Conservation (phyloP, 1,284 basidiomycete genomes). For the Rhodotorula sp. region DNA sequence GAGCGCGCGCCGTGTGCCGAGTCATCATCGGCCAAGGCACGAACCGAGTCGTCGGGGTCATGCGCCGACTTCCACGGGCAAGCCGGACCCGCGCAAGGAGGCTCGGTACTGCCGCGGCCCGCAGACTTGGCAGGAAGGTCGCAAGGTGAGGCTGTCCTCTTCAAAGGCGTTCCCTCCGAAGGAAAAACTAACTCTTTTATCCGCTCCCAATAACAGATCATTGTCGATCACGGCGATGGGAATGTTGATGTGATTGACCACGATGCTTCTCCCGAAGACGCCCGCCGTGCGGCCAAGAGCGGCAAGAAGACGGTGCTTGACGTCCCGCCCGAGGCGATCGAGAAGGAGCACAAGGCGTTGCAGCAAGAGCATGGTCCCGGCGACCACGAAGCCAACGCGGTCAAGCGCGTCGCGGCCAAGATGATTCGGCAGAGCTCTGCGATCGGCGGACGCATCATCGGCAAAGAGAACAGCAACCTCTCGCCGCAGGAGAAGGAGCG, state of each 20-base stretch:
- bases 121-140: constrained; percentile 37
- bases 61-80: neutral
- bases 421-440: constrained; percentile 20
- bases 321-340: constrained; percentile 20
- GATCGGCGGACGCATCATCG: constrained; percentile 11
- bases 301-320: constrained; percentile 10
- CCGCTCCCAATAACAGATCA: constrained; percentile 23
- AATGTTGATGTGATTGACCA: constrained; percentile 41
- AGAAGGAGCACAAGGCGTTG: constrained; percentile 15
- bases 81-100: constrained; percentile 25
- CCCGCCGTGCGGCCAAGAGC: constrained; percentile 9
- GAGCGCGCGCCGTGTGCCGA: neutral
- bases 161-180: neutral
- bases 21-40: too few species aligned
- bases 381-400: constrained; percentile 24
- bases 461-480: constrained; percentile 12
- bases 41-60: neutral
- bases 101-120: constrained; percentile 32
- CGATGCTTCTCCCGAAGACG: constrained; percentile 23
- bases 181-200: too few species aligned
- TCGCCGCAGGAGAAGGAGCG: constrained; percentile 33
- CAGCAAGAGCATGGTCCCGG: constrained; percentile 21
- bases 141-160: constrained; percentile 26
- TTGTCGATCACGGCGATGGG: constrained; percentile 43
- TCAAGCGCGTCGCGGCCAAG: constrained; percentile 30